Conservation (phyloP, 371 early-diverging fungal species). For the Umbelopsis sp. region DNA sequence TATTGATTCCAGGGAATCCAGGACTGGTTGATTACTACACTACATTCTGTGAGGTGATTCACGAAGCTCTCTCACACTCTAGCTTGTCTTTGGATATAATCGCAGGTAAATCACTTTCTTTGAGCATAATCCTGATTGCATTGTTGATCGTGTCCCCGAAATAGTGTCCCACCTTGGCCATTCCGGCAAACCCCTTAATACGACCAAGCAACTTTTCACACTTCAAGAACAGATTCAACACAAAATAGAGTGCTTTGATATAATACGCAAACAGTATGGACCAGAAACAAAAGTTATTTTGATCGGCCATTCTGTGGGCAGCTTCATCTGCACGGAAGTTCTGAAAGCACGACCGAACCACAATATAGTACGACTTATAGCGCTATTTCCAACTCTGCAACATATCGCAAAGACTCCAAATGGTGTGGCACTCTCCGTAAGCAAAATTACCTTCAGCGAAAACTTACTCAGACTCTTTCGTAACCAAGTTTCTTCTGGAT, state of each 20-base stretch:
- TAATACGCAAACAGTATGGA: constrained; percentile 47
- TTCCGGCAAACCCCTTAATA: constrained; percentile 31
- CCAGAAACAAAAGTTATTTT: constrained; percentile 59
- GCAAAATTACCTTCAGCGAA: background rate
- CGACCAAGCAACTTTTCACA: constrained; percentile 30
- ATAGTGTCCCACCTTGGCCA: constrained; percentile 65
- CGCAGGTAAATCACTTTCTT: constrained; percentile 45
- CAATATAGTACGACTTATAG: constrained; percentile 64
- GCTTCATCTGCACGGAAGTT: constrained; percentile 59
- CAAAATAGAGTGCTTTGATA: constrained; percentile 67
- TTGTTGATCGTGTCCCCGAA: background rate
- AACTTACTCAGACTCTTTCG: background rate
- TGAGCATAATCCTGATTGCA: background rate
- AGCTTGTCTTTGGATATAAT: constrained; percentile 49
- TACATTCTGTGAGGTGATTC: constrained; percentile 58
- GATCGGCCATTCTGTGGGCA: constrained; percentile 72
- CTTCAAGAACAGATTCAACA: constrained; percentile 70
- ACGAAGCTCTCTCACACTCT: constrained; percentile 27
- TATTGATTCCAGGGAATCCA: constrained; percentile 73
- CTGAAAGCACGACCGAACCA: constrained; percentile 62
- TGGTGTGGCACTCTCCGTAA: constrained; percentile 65
- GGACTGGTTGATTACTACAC: constrained; percentile 76
- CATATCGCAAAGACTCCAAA: constrained; percentile 78
- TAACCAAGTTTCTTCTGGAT: background rate
- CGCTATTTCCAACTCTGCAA: constrained; percentile 80